Evolutionary conservation across 768 basidiomycete genomes (phyloP).

Genomic region (Suillus plorans): DNA sequence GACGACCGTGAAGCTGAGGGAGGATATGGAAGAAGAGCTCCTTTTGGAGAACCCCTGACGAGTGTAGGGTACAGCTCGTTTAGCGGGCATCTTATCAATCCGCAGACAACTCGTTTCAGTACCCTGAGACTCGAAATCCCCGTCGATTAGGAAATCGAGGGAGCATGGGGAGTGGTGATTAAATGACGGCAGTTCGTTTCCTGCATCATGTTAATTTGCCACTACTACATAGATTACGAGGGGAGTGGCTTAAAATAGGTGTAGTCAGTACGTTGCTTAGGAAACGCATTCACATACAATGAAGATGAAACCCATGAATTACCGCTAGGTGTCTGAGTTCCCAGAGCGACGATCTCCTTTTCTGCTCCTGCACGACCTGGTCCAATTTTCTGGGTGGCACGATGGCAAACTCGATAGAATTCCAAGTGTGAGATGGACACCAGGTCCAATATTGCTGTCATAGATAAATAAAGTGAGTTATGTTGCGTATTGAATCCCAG

Average conservation of each 20-base stretch:
- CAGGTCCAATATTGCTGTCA: conserved; percentile 17
- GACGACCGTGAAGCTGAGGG: conserved; percentile 2
- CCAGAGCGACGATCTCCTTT: conserved; percentile 38
- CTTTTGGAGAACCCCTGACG: neutral
- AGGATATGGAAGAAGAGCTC: conserved; percentile 14
- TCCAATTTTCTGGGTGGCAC: conserved; percentile 39
- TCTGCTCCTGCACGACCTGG: conserved; percentile 32
- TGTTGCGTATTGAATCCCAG: conserved; percentile 36
- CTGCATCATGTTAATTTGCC: conserved; percentile 34
- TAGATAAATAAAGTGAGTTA: conserved; percentile 32
- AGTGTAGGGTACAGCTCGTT: conserved; percentile 14
- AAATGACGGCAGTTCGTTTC: conserved; percentile 39
- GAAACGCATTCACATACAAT: conserved; percentile 27
- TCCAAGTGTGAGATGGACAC: conserved; percentile 39
- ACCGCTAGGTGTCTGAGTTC: conserved; percentile 40
- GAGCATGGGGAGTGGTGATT: conserved; percentile 32
- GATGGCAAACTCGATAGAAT: conserved; percentile 45
- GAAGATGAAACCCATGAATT: conserved; percentile 34
- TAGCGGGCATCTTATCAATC: conserved; percentile 19
- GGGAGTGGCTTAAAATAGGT: conserved; percentile 31
- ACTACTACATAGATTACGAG: conserved; percentile 36
- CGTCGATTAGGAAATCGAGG: conserved; percentile 30
- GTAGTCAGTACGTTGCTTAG: neutral
- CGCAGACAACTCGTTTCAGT: conserved; percentile 2
- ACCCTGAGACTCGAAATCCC: conserved; percentile 13